Conservation (phyloP, 2,329 filamentous ascomycete genomes). For the Triangularia setosa region DNA sequence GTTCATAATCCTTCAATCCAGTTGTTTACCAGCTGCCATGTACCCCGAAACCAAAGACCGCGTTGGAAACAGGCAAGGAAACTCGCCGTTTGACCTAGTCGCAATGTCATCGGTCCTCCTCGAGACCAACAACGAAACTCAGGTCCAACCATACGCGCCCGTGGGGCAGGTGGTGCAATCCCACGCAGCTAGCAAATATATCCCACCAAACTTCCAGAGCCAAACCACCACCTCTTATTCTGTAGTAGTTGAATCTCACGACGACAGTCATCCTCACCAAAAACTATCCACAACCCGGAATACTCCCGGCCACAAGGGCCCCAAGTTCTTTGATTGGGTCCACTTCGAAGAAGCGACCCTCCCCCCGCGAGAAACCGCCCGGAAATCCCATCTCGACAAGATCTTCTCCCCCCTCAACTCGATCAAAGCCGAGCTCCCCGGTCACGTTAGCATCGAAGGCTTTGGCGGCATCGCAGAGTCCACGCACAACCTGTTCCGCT, state of each 20-base stretch:
- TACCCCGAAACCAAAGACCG: neutral
- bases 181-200: neutral
- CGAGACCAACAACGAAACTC: slow-evolving; percentile 4
- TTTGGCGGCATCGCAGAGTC: slow-evolving; percentile 21
- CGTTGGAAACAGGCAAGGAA: neutral
- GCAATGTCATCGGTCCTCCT: slow-evolving; percentile 5
- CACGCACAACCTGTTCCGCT: slow-evolving; percentile 22
- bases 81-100: neutral
- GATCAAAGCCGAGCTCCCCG: slow-evolving; percentile 20
- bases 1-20: neutral
- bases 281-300: neutral
- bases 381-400: slow-evolving; percentile 16
- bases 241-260: neutral
- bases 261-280: neutral
- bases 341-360: slow-evolving; percentile 17
- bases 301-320: neutral
- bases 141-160: slow-evolving; percentile 9
- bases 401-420: slow-evolving; percentile 19
- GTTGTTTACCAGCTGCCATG: neutral
- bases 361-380: slow-evolving; percentile 14
- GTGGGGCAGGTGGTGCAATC: neutral
- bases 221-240: neutral
- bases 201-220: neutral
- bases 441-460: slow-evolving; percentile 20
- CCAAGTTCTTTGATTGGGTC: slow-evolving; percentile 21